These are phyloP conservation scores for Stenogyne calaminthoides DNA, from an alignment of 305 asterid genomes.

Conservation along the genomic window DNA sequence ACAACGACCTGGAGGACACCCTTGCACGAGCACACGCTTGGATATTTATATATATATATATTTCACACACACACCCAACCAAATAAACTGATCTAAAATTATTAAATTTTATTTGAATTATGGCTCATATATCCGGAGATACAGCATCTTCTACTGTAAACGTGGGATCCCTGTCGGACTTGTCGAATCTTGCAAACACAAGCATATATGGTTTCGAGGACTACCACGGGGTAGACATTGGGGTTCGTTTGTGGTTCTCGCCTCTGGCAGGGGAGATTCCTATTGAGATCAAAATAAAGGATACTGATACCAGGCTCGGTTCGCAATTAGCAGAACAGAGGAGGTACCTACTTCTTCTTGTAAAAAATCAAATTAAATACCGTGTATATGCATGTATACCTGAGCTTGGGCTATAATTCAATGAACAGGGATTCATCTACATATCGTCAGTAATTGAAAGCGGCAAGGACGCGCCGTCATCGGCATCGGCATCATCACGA, in stretches of 20 bases:
- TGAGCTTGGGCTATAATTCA: too few relatives aligned
- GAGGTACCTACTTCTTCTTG: constrained; percentile 76
- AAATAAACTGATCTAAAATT: too few relatives aligned
- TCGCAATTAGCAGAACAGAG: constrained; percentile 86
- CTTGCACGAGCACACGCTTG: constrained; percentile 88
- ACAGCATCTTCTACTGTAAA: constrained; percentile 81
- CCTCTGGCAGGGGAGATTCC: constrained; percentile 88
- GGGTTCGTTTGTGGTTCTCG: constrained; percentile 91
- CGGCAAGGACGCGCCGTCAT: constrained; percentile 53
- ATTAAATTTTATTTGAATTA: too few relatives aligned
- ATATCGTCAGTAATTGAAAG: constrained; percentile 68
- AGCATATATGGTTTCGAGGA: constrained; percentile 95
- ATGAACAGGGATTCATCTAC: constrained; percentile 77
- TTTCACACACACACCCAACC: background rate
- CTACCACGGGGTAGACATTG: constrained; percentile 95
- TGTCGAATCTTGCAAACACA: constrained; percentile 70
- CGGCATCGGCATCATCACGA: constrained; percentile 49
- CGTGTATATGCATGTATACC: too few relatives aligned
- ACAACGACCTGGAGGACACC: constrained; percentile 84
- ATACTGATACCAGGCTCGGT: constrained; percentile 74
- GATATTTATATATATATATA: constrained; percentile 31
- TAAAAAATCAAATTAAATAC: too few relatives aligned
- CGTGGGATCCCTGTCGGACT: constrained; percentile 79
- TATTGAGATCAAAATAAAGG: constrained; percentile 67
- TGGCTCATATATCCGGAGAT: constrained; percentile 72